Evolutionary conservation across 2,329 filamentous ascomycete genomes (phyloP), one percentile per base, ranked within the genome.

Genomic region (Emergomyces pasteurianus): DNA sequence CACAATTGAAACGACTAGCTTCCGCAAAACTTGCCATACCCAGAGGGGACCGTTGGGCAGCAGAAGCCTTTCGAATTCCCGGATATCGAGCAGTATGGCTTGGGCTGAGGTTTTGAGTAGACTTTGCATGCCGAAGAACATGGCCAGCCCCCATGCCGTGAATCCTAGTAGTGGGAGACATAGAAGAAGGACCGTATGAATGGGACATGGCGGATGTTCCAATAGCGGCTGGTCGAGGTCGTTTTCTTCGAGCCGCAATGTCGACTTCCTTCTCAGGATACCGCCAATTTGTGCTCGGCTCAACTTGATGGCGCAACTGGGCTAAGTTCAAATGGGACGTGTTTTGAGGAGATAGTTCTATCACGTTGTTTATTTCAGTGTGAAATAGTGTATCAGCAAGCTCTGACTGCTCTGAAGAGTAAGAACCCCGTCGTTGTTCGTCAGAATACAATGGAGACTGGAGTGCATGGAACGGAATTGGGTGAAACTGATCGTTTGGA

Each of bases 41-140:
- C 42, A 79, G 68, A 26, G 78, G 78, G n/a, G 78, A 80, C 34
- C 76, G 72, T 58, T 78, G 78, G 53, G 75, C 70, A 49, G 73
- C 72, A 26, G 75, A 77, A 6, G 74, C 68, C 65, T 80, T 80
- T 23, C 78, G 70, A 34, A 80, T 72, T 56, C 78, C 77, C 0
- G 76, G 74, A 65, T 77, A 79, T 40, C 74, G 70, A 55, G 75
- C 71, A 65, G 75, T 64, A 58, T 59, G 58, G 28, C 34, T 59
- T 2, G 63, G 59, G 40, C 60, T 75, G 9, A 79, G 71, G 61
- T 71, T 73, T 62, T 78, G 76, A 3, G 75, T 71, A 18, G 76
- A 79, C 64, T 79, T 79, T 47, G 74, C 73, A 40, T 79, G 77
- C 62, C 75, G 72, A 64, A 79, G 69, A n/a, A 69, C 67, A 64